These are phyloP conservation scores for Knufia petricola DNA, from an alignment of 2,329 filamentous ascomycete species.

Conservation along the genomic window DNA sequence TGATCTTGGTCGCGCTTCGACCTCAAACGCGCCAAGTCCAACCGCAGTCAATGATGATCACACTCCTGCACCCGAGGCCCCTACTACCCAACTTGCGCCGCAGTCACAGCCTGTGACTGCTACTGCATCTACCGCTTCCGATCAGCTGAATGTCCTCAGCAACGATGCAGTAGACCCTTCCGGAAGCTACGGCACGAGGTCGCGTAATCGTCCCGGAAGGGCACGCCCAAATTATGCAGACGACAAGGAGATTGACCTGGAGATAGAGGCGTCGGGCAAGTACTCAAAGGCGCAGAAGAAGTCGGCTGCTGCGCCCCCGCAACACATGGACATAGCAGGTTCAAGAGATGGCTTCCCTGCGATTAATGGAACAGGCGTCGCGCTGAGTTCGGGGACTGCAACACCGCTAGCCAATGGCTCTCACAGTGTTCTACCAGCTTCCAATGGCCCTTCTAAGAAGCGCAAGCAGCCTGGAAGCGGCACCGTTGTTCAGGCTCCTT, in stretches of 20 bases:
- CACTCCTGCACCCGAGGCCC: constrained; percentile 18
- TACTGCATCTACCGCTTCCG: constrained; percentile 33
- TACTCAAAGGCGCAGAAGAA: constrained; percentile 24
- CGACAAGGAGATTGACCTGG: constrained; percentile 80
- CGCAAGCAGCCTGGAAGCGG: constrained; percentile 60
- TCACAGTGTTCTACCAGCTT: not conserved
- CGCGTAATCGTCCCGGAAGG: constrained; percentile 72
- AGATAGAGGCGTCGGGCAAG: constrained; percentile 55
- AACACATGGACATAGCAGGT: constrained; percentile 28
- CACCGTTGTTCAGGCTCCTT: constrained; percentile 29
- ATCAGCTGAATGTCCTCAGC: constrained; percentile 29
- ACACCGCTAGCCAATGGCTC: constrained; percentile 26
- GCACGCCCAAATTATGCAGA: constrained; percentile 91
- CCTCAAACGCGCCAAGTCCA: constrained; percentile 8
- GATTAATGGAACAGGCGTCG: constrained; percentile 9
- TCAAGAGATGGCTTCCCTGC: constrained; percentile 10
- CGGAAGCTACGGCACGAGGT: constrained; percentile 82
- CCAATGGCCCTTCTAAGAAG: constrained; percentile 56
- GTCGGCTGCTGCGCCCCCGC: constrained; percentile 22
- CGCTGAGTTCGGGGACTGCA: not conserved
- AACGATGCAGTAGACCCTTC: constrained; percentile 41
- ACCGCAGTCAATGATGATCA: constrained; percentile 11
- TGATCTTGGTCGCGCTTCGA: constrained; percentile 7
- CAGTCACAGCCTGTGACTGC: constrained; percentile 36
- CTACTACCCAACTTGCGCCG: constrained; percentile 28